Evolutionary conservation across 2,329 filamentous ascomycete genomes (phyloP).

Genomic region (Hysterium pulicare): DNA sequence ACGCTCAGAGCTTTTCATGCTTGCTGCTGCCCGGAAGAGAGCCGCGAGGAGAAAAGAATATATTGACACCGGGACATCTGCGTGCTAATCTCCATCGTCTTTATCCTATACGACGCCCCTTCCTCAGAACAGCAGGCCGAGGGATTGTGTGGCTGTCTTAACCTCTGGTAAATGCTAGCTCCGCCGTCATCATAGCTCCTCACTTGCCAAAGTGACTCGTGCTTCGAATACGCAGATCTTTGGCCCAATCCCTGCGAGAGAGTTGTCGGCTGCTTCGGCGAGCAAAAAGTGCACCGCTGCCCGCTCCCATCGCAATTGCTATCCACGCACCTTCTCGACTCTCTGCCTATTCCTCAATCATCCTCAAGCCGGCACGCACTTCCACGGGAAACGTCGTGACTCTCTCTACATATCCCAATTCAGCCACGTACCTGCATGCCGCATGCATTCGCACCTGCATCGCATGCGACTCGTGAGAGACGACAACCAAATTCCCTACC

Average conservation of each 20-base stretch:
- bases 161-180: too few species aligned
- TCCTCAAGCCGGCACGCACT: neutral
- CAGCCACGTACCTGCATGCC: neutral
- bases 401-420: neutral
- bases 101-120: too few species aligned
- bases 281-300: slow-evolving; percentile 2
- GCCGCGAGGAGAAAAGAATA: too few species aligned
- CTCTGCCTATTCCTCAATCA: neutral
- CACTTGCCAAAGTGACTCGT: too few species aligned
- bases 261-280: slow-evolving; percentile 9
- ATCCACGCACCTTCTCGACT: neutral
- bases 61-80: too few species aligned
- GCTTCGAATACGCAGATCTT: neutral
- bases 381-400: neutral
- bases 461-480: neutral
- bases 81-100: too few species aligned
- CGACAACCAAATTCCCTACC: neutral
- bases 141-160: too few species aligned
- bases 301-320: neutral
- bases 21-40: too few species aligned
- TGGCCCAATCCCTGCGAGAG: slow-evolving; percentile 1
- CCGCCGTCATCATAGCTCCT: too few species aligned
- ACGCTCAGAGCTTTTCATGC: too few species aligned
- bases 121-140: too few species aligned
- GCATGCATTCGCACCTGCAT: neutral